Evolutionary conservation across 345 rosid species (phyloP), one percentile per base, ranked within the genome.

Genomic region (Dimocarpus longan): DNA sequence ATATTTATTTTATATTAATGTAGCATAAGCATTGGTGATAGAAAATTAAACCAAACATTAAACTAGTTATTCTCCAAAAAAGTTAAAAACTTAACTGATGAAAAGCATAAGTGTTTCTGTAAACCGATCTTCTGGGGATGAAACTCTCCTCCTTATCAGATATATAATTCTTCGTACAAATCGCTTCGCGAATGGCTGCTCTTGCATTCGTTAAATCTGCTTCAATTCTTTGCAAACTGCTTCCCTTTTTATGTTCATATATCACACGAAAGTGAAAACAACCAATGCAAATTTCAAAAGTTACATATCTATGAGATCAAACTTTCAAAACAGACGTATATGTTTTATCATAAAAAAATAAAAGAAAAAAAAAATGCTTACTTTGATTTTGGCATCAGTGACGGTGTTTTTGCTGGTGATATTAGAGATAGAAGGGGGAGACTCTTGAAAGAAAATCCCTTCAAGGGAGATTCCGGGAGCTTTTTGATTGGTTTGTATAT

Each of bases 51-150:
- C 64, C 21, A n/a, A 59, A 59, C 64, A 59, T 7, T 9, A 11
- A 2, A 10, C 16, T 12, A 26, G 7, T n/a, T 13, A 7, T n/a
- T 13, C 42, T 13, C 3, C 18, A 13, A 1, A 3, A 46, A 57
- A 12, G 46, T 15, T 22, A 44, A 0, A 66, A n/a, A 80, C 91
- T 80, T 80, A 88, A 87, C 93, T 86, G 92, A 77, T 89, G 89
- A 83, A 91, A 90, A 59, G 92, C 89, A 28, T 81, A 84, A 16
- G 89, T 74, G 76, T 91, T 90, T 77, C 91, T 80, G 82, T 91
- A 90, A 43, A 86, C 79, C 57, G 66, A 68, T 57, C 91, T 90
- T 81, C 81, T 86, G 70, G 93, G 93, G 46, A 87, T 15, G 80
- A 85, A 87, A 12, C 66, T 37, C 67, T 85, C 83, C 18, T 86